Evolutionary conservation across 176 grass and related monocot genomes (phyloP).

Genomic region (Tillandsia leiboldiana): DNA sequence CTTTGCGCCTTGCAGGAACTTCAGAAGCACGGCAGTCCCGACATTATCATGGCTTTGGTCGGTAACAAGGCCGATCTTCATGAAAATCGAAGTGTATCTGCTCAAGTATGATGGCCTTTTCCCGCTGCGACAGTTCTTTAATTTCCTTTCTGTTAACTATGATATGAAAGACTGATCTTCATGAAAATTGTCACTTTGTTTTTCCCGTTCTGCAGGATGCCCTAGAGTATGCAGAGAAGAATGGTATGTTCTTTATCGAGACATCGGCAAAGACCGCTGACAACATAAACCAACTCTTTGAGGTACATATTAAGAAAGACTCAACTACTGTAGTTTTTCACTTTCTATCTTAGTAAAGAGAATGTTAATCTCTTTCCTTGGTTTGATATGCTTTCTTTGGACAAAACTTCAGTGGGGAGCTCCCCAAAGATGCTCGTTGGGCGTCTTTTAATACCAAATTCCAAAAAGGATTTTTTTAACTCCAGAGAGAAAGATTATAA

Average conservation of each 20-base stretch:
- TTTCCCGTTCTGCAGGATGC: conserved; percentile 45
- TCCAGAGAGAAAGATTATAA: too few species aligned
- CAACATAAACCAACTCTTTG: conserved; percentile 86
- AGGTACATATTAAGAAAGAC: conserved; percentile 32
- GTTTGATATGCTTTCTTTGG: too few species aligned
- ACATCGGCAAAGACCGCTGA: conserved; percentile 79
- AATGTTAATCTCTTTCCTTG: background rate
- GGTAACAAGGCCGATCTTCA: conserved; percentile 93
- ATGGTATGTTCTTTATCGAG: conserved; percentile 80
- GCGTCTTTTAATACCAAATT: too few species aligned
- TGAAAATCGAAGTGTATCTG: conserved; percentile 54
- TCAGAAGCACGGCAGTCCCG: conserved; percentile 94
- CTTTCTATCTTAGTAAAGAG: background rate
- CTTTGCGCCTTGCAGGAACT: conserved; percentile 51
- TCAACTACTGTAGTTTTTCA: background rate
- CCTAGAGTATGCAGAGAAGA: conserved; percentile 48
- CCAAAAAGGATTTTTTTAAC: too few species aligned
- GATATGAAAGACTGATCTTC: background rate
- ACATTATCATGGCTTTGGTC: conserved; percentile 89
- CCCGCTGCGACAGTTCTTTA: background rate
- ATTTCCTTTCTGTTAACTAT: background rate
- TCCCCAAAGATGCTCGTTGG: too few species aligned
- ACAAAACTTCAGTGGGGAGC: too few species aligned
- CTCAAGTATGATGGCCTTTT: conserved; percentile 31
- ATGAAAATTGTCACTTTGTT: conserved; percentile 8